Conservation (phyloP, 2,329 filamentous ascomycete genomes). For the Delphinella strobiligena region DNA sequence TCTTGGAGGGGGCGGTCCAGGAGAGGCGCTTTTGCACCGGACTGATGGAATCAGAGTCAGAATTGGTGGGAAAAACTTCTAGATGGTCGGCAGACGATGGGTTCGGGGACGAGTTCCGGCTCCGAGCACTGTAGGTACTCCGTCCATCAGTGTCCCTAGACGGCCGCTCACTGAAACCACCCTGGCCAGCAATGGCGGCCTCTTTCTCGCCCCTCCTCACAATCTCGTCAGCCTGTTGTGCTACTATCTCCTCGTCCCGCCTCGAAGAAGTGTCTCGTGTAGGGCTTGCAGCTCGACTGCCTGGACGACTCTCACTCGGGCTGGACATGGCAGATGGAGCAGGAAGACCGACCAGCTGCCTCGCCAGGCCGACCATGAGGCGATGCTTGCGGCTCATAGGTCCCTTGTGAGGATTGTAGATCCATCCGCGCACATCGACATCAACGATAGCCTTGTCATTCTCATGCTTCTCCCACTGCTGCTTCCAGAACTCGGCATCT, state of each 20-base stretch:
- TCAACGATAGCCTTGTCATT: constrained; percentile 80
- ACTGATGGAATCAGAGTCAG: constrained; percentile 16
- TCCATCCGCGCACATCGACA: constrained; percentile 90
- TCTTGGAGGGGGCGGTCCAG: constrained; percentile 43
- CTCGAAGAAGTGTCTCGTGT: constrained; percentile 23
- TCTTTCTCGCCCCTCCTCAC: constrained; percentile 60
- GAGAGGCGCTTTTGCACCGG: constrained; percentile 36
- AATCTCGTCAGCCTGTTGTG: constrained; percentile 65
- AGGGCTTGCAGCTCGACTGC: constrained; percentile 27
- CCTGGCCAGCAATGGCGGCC: constrained; percentile 55
- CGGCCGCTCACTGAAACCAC: constrained; percentile 61
- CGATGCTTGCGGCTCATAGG: constrained; percentile 81
- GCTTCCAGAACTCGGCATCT: constrained; percentile 63
- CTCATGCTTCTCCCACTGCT: constrained; percentile 68
- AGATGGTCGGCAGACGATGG: constrained; percentile 11
- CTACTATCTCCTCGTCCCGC: constrained; percentile 54
- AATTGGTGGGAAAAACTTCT: constrained; percentile 9
- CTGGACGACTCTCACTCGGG: constrained; percentile 29
- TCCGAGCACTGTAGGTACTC: constrained; percentile 26
- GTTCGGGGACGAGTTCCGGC: constrained; percentile 16
- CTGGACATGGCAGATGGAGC: constrained; percentile 41
- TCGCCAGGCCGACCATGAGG: constrained; percentile 72
- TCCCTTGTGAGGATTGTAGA: constrained; percentile 75
- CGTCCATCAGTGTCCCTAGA: constrained; percentile 33
- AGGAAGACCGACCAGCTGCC: constrained; percentile 78